phyloP scores from a whole-genome alignment of 148 eudicot species.

The Camellia lanceoleosa region DNA sequence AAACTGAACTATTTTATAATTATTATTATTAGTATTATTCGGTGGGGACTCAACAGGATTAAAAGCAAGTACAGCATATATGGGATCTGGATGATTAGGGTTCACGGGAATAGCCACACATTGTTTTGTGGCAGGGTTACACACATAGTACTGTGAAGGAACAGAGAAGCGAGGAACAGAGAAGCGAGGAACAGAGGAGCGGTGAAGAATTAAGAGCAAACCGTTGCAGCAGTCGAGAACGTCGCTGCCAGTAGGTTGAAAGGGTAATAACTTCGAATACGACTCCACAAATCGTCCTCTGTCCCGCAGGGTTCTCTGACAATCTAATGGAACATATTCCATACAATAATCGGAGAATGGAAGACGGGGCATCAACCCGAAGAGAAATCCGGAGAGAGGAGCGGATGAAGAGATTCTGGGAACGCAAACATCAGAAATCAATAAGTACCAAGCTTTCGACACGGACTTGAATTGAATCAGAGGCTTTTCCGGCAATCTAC shows the following conservation, averaged over 20 bases:
- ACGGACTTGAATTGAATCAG: conserved; percentile 2
- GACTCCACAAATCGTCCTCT: neutral
- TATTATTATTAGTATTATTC: too few species aligned
- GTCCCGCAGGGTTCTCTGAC: neutral
- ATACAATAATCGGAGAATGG: too few species aligned
- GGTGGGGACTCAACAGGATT: conserved; percentile 1
- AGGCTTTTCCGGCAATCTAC: neutral
- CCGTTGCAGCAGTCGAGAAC: conserved; percentile 10
- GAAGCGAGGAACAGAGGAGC: too few species aligned
- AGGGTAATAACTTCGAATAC: neutral
- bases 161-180: neutral
- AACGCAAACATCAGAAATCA: neutral
- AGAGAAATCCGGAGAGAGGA: neutral
- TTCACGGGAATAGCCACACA: conserved; percentile 6
- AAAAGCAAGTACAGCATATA: conserved; percentile 6
- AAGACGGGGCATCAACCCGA: neutral
- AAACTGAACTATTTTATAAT: conserved; percentile 9
- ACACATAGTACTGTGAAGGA: conserved; percentile 1
- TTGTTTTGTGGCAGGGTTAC: conserved; percentile 20
- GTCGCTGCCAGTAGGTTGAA: neutral
- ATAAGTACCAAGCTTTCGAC: neutral
- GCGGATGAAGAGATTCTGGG: neutral
- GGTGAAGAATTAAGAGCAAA: neutral
- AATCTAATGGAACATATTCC: neutral
- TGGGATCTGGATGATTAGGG: neutral